Base-by-base conservation (phyloP, 495 filamentous ascomycete genomes). In the Acidiella bohemica region DNA sequence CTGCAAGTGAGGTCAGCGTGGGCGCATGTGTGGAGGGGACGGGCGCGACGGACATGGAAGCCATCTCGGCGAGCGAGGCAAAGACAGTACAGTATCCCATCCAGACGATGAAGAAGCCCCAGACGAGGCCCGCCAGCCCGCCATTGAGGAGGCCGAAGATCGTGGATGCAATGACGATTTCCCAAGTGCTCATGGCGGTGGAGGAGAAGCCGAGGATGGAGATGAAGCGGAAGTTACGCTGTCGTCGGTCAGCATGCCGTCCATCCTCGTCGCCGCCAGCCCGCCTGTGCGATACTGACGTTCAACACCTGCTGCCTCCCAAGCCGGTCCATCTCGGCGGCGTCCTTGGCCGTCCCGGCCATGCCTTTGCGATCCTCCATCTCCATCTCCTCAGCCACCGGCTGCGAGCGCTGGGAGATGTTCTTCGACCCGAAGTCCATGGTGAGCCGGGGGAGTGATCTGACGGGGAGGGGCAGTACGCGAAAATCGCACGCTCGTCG, bases 171-270 rank as follows among this genome's bases (percentile, higher is more conserved):
- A 66, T 37, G 26, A 66, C 45, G 13, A 58, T 60, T 39, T 72
- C 68, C 68, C 68, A 71, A 10, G 67, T 72, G 12, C 60, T 57
- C 28, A 72, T 54, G 37, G 72, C 61, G 0, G 66, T 68, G 32
- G 63, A 68, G 26, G 60, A 63, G 32, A 73, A 72, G 0, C 65
- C 67, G 19, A 71, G 41, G 37, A 70, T 70, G 4, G 66, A 63
- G 31, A 71, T 49, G 36, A 68, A 56, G 0, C 61, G 59, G 36
- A 70, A 71, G 34, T 61, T 69, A n/a, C 70, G 64, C 44, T 32
- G 4, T 32, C 39, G 34, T 38, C 39, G 6, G 27, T 13, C 29
- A 49, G 25, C 2, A 10, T 17, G 23, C 21, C 40, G 33, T 30
- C 9, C n/a, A 17, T 43, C 9, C n/a, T 13, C 10, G 14, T 42